Conservation (phyloP, 441 rosid species). For the Corymbia citriodora region DNA sequence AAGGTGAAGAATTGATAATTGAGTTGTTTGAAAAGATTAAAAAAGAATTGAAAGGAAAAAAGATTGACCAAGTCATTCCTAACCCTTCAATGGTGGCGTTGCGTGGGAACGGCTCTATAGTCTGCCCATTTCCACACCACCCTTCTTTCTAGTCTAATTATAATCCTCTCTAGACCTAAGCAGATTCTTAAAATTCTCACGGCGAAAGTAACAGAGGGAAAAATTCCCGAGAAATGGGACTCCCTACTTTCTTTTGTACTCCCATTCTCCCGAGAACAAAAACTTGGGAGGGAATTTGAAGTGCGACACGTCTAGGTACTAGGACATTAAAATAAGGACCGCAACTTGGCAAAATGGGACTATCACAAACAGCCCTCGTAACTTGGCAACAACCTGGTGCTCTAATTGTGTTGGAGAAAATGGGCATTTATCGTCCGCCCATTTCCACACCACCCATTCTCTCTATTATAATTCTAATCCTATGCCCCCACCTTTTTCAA, state of each 20-base stretch:
- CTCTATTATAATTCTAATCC: background rate
- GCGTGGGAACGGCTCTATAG: background rate
- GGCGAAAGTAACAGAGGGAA: too few relatives aligned
- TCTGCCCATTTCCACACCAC: background rate
- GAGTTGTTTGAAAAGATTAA: background rate
- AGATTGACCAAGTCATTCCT: background rate
- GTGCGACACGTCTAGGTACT: too few relatives aligned
- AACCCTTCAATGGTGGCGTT: background rate
- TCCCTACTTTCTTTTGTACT: too few relatives aligned
- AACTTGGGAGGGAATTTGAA: too few relatives aligned
- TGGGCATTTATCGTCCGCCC: background rate
- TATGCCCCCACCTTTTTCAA: background rate
- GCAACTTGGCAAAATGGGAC: too few relatives aligned
- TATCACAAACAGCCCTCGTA: too few relatives aligned
- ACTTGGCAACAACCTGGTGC: too few relatives aligned
- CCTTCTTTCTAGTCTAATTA: background rate
- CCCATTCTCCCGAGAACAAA: too few relatives aligned
- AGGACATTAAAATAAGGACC: too few relatives aligned
- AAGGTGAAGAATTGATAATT: background rate
- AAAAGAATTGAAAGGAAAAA: background rate
- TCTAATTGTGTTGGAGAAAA: too few relatives aligned
- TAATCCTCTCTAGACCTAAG: background rate
- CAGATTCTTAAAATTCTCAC: too few relatives aligned
- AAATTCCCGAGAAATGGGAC: too few relatives aligned
- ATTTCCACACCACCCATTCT: background rate